Evolutionary conservation across 805 yeast species (phyloP).

Genomic region (Candida nonsorbophila): DNA sequence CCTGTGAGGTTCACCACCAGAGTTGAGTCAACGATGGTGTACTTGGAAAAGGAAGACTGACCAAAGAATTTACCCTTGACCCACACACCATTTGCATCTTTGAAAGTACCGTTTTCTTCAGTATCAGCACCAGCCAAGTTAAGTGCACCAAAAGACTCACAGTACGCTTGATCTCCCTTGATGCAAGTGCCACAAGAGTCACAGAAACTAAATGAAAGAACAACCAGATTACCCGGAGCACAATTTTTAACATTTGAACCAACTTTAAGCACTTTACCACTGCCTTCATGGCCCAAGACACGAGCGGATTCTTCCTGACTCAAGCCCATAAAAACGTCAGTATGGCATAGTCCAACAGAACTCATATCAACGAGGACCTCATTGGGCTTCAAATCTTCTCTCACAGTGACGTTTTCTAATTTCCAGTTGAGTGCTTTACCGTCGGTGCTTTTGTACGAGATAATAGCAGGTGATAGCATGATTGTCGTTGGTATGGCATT

Average conservation of each 20-base stretch:
- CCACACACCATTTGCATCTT: too few relatives aligned
- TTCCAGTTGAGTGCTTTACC: constrained; percentile 5
- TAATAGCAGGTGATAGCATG: constrained; percentile 4
- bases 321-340: constrained; percentile 3
- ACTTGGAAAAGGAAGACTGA: constrained; percentile 7
- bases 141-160: constrained; percentile 1
- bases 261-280: constrained; percentile 3
- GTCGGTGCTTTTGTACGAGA: constrained; percentile 4
- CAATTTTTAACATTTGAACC: constrained; percentile 3
- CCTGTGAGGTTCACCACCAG: too few relatives aligned
- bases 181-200: constrained; percentile 3
- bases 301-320: constrained; percentile 3
- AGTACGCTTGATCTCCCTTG: constrained; percentile 3
- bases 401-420: constrained; percentile 4
- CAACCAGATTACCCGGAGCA: constrained; percentile 4
- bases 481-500: background rate
- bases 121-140: constrained; percentile 1
- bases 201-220: constrained; percentile 6
- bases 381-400: constrained; percentile 4
- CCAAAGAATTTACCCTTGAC: constrained; percentile 8
- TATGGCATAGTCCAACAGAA: constrained; percentile 6
- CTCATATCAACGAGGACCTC: constrained; percentile 7
- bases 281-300: constrained; percentile 6
- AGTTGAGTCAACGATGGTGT: constrained; percentile 3
- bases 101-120: constrained; percentile 2